phyloP scores from a whole-genome alignment of 441 rosid species.

The Pelargonium myrrhifolium region DNA sequence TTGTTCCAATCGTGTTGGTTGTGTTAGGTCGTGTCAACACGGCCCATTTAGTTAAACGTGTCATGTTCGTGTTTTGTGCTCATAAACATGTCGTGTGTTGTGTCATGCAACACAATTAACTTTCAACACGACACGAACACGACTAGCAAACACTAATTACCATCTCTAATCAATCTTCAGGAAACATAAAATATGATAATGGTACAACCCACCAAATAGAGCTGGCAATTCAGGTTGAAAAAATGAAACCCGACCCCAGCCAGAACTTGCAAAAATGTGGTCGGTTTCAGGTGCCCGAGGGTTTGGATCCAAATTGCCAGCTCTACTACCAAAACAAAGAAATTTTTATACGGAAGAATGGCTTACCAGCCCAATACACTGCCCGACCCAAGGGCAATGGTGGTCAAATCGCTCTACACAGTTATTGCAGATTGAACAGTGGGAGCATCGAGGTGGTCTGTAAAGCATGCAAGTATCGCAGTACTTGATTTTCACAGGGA shows the following conservation, averaged over 20 bases:
- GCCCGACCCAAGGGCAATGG: slow-evolving; percentile 99
- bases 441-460: slow-evolving; percentile 91
- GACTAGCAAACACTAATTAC: neutral
- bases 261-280: too few species aligned
- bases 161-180: neutral
- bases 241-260: too few species aligned
- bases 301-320: too few species aligned
- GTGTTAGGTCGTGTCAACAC: too few species aligned
- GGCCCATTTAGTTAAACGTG: too few species aligned
- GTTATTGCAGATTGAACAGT: slow-evolving; percentile 89
- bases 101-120: neutral
- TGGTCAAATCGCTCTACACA: slow-evolving; percentile 89
- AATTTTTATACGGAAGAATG: neutral
- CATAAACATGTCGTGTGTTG: too few species aligned
- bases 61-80: too few species aligned
- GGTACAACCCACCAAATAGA: neutral
- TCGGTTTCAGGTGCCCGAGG: too few species aligned
- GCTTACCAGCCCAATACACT: slow-evolving; percentile 91
- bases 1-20: too few species aligned
- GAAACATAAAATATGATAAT: neutral
- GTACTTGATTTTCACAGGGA: slow-evolving; percentile 69
- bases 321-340: neutral
- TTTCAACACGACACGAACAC: slow-evolving; percentile 10
- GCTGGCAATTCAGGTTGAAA: too few species aligned
- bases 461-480: slow-evolving; percentile 94